phyloP scores from a whole-genome alignment of 192 early-diverging fungal species.

The Rhizophlyctis rosea region DNA sequence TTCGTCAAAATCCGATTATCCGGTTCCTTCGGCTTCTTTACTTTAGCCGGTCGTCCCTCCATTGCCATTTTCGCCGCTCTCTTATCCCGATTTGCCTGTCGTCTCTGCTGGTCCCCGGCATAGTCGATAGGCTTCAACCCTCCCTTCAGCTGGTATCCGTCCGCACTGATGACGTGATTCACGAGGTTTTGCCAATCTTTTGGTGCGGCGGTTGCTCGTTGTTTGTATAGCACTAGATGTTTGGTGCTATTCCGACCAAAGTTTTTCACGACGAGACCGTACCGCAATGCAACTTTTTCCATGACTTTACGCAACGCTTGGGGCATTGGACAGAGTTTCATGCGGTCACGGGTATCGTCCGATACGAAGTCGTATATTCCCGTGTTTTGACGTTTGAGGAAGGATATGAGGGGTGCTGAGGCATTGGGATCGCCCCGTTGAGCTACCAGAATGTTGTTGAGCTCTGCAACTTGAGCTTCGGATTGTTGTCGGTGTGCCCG shows the following conservation, averaged over 20 bases:
- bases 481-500: not conserved
- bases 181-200: constrained; percentile 27
- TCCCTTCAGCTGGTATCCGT: constrained; percentile 9
- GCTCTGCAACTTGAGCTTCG: not conserved
- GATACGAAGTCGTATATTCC: constrained; percentile 19
- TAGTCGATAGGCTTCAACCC: constrained; percentile 26
- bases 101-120: constrained; percentile 2
- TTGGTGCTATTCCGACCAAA: constrained; percentile 23
- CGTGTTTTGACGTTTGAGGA: constrained; percentile 20
- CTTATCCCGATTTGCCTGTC: not conserved
- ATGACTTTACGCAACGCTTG: constrained; percentile 22
- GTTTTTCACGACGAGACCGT: constrained; percentile 13
- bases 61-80: no score
- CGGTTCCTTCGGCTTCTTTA: constrained; percentile 9
- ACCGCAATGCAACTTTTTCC: constrained; percentile 14
- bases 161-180: constrained; percentile 4
- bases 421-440: constrained; percentile 17
- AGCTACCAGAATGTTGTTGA: not conserved
- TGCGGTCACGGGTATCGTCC: not conserved
- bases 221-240: constrained; percentile 17
- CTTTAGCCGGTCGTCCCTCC: not conserved
- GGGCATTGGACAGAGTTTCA: constrained; percentile 32
- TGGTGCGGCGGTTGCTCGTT: constrained; percentile 23
- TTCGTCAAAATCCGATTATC: constrained; percentile 22
- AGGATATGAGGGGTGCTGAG: constrained; percentile 4